Conservation (phyloP, 2,329 filamentous ascomycete genomes). For the Helotiales sp. region DNA sequence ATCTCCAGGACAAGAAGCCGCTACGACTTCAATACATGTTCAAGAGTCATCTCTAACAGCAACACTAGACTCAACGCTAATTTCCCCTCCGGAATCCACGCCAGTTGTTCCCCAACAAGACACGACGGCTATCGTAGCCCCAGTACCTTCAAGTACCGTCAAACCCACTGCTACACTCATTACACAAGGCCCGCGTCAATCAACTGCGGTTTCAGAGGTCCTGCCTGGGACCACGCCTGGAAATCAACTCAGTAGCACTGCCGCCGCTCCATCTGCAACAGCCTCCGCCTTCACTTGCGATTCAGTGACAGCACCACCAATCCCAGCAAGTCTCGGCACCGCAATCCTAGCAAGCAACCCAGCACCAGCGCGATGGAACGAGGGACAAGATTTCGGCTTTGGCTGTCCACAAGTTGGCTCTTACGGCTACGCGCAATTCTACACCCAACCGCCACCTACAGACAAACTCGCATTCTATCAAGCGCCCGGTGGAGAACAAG, state of each 20-base stretch:
- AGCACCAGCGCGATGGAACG: background rate
- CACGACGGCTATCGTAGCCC: background rate
- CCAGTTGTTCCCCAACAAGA: background rate
- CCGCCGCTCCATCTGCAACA: background rate
- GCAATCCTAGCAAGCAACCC: background rate
- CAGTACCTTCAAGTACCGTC: background rate
- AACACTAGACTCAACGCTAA: background rate
- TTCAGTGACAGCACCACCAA: background rate
- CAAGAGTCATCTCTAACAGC: background rate
- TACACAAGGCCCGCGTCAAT: no score
- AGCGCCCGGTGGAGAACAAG: background rate
- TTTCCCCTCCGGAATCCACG: background rate
- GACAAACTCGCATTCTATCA: background rate
- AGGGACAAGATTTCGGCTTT: no score
- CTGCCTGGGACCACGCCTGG: no score
- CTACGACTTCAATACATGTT: background rate
- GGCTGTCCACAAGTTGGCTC: no score
- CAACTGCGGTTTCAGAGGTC: no score
- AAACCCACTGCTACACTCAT: no score
- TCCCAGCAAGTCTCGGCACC: background rate
- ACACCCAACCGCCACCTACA: no score
- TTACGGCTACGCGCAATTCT: no score
- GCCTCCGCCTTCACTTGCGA: background rate
- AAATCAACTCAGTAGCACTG: background rate
- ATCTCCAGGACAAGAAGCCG: background rate